Base-by-base conservation (phyloP, 345 rosid species). In the Firmiana major region DNA sequence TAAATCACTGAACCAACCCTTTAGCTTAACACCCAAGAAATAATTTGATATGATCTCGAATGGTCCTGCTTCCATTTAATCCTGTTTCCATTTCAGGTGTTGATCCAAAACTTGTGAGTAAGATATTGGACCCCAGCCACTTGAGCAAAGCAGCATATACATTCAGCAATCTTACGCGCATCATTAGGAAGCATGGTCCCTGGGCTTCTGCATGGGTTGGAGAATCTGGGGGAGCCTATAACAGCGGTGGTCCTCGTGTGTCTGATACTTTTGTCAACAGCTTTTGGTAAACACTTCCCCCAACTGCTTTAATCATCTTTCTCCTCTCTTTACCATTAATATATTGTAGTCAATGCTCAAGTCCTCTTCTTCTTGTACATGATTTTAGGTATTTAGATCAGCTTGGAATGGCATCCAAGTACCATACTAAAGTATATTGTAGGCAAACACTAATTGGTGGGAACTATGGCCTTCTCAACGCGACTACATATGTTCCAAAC, bases 181-280 rank as follows among this genome's bases (percentile, higher is more conserved):
- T 91, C 12, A 84, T 96, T 65, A 76, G 79, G 51, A 85, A 80
- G 77, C 77, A 87, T 42, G 98, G 99, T 75, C 88, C 93, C 9
- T 93, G 98, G 97, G 86, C 99, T 70, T 90, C 93, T 86, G 89
- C 97, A 53, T 96, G 99, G 99, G 97, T 96, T 75, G 99, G 99
- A 76, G 99, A 96, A 79, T 89, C 99, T 72, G 99, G 99, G 71
- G 98, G 99, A 51, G 98, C 99, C 71, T 96, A 85, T 79, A 96
- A 96, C 81, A 96, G 98, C 67, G 99, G 99, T 13, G 99, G 98
- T 24, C 89, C 78, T 80, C 83, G 79, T 62, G 91, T 96, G 57
- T 96, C 99, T 58, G 85, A 96, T 79, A 89, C 97, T 63, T 96
- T 93, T 82, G 80, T 96, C 38, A 86, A 96, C 83, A 92, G 99